Evolutionary conservation across 768 basidiomycete species (phyloP).

Genomic region (Tylopilus cervinicoccineus): DNA sequence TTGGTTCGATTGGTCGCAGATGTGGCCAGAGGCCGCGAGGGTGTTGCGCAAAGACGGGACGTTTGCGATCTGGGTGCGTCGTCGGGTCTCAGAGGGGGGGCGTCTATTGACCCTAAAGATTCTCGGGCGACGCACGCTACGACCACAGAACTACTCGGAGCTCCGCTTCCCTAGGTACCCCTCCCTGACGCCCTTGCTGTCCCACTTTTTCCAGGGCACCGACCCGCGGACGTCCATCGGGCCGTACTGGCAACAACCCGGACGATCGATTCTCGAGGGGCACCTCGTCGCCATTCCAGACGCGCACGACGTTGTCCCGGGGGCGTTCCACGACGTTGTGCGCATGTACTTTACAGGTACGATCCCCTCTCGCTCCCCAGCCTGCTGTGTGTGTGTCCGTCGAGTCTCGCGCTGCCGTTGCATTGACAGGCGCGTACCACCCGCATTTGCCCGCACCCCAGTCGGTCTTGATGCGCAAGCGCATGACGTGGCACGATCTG

Average conservation of each 20-base stretch:
- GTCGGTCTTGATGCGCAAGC: conserved; percentile 52
- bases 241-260: conserved; percentile 77
- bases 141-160: conserved; percentile 69
- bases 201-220: conserved; percentile 57
- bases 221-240: conserved; percentile 56
- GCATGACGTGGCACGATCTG: conserved; percentile 62
- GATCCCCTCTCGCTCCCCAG: conserved; percentile 4
- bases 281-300: conserved; percentile 69
- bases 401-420: too few relatives aligned
- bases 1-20: conserved; percentile 73
- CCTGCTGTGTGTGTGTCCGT: too few relatives aligned
- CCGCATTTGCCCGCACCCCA: conserved; percentile 33
- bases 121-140: too few relatives aligned
- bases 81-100: too few relatives aligned
- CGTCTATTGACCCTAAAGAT: too few relatives aligned
- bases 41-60: conserved; percentile 60
- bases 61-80: conserved; percentile 69
- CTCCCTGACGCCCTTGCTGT: conserved; percentile 52
- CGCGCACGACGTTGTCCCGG: conserved; percentile 34
- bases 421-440: conserved; percentile 42
- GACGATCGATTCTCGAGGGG: conserved; percentile 67
- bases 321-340: conserved; percentile 39
- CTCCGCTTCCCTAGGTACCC: conserved; percentile 64
- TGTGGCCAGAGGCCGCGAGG: conserved; percentile 66
- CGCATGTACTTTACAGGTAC: conserved; percentile 59